Evolutionary conservation across 2,329 filamentous ascomycete species (phyloP).

Genomic region (Colletotrichum coccodes): DNA sequence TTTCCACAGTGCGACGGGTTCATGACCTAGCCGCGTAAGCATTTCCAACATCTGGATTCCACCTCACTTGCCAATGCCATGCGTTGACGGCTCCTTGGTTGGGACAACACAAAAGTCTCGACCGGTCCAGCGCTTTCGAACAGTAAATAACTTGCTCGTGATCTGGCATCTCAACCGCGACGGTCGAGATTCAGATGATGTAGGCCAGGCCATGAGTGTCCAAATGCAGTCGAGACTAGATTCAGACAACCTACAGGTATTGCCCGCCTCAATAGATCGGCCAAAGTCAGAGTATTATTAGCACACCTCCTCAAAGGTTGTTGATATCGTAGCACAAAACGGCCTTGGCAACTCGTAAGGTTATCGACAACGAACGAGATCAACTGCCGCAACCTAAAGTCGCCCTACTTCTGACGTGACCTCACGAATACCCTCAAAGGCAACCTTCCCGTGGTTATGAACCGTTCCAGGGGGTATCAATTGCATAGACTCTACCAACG

Average conservation of each 20-base stretch:
- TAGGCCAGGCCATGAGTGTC: neutral
- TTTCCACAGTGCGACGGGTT: neutral
- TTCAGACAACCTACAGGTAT: neutral
- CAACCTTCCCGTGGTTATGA: neutral
- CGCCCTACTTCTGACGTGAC: neutral
- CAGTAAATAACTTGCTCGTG: neutral
- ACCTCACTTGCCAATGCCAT: neutral
- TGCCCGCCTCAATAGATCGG: neutral
- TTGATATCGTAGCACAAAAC: no score
- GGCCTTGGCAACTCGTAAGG: neutral
- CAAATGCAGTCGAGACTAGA: neutral
- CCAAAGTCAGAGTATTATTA: neutral
- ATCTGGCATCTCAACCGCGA: neutral
- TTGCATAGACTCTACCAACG: neutral
- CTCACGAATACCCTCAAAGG: neutral
- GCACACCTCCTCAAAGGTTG: neutral
- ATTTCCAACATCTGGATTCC: neutral
- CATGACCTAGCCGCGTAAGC: neutral
- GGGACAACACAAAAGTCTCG: neutral
- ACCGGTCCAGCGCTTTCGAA: neutral
- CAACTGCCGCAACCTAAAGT: neutral
- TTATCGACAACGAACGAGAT: neutral
- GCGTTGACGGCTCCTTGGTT: neutral
- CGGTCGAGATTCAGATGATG: neutral
- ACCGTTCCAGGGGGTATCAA: constrained; percentile 11